Conservation (phyloP, 2,329 filamentous ascomycete genomes). For the Colletotrichum orbiculare region DNA sequence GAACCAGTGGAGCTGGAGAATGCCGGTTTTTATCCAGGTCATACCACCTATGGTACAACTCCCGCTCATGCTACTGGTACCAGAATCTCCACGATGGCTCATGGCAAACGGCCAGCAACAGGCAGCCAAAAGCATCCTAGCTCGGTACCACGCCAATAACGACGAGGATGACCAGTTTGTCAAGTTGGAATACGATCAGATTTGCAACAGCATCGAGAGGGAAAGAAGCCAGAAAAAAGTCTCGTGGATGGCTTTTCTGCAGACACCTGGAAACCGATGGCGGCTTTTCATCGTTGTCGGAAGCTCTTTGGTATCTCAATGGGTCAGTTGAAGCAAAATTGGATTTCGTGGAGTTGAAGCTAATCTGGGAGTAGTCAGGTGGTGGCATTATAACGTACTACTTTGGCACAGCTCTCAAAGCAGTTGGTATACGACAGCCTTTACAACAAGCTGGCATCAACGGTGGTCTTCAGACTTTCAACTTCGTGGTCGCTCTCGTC, state of each 20-base stretch:
- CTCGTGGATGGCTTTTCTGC: constrained; percentile 2
- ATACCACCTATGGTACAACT: background rate
- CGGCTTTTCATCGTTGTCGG: background rate
- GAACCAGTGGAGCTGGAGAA: background rate
- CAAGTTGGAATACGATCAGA: background rate
- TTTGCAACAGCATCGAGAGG: background rate
- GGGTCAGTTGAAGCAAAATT: no score
- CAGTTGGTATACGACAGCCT: constrained; percentile 38
- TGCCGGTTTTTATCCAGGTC: background rate
- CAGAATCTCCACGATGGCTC: constrained; percentile 5
- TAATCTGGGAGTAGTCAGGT: constrained; percentile 45
- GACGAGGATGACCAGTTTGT: background rate
- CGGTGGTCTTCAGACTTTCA: constrained; percentile 43
- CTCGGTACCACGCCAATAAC: background rate
- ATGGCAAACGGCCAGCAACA: background rate
- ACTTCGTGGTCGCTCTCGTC: constrained; percentile 40
- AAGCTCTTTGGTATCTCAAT: background rate
- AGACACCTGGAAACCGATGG: constrained; percentile 5
- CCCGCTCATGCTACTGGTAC: background rate
- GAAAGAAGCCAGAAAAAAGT: constrained; percentile 1
- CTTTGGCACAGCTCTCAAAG: constrained; percentile 32
- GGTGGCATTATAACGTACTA: constrained; percentile 46
- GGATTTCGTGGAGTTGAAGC: no score
- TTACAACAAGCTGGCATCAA: constrained; percentile 41
- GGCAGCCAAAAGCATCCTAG: background rate